Base-by-base conservation (phyloP, 116 monocot genomes). In the Dioscorea cayenensis region DNA sequence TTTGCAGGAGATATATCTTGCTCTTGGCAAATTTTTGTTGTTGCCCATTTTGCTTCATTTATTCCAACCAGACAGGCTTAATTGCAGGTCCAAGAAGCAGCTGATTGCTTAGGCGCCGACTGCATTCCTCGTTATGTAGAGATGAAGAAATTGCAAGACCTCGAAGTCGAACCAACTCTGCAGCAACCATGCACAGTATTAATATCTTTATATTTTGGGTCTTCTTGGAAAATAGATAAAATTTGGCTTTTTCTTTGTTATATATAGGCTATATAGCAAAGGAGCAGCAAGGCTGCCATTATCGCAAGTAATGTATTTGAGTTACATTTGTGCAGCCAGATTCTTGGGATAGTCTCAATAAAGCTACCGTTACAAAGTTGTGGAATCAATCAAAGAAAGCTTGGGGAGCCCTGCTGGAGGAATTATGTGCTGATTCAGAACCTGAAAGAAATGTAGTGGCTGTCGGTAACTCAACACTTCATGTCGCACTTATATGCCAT, bases 11-110 rank as follows among this genome's bases (percentile, higher is more conserved):
- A 43, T 10, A 43, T 9, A 43, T 43, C 43, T 43, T 10, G 43
- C 43, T 43, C 8, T 12, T 43, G 43, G 43, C 12, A 12, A 43
- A 8, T 43, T 43, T 43, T 7, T 43, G 12, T 43, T 43, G 11
- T 1, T 10, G 3, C 12, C 43, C 43, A 9, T 43, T 43, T 43
- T 43, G 43, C 12, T 43, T 7, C 43, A 43, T 43, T 3, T 7
- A 43, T 9, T 43, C 43, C 43, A 43, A 43, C 43, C 43, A 43
- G 43, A 12, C 12, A 43, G 69, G 64, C 20, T 67, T 71, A 60
- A 60, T 79, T 78, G 52, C 73, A 97, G 96, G 87, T 97, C 81
- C 96, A 92, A 83, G 96, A 86, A 77, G 92, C 96, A 69, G 96
- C 96, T 72, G 96, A 90, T 66, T 92, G 88, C 81, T 84, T 97